phyloP scores from a whole-genome alignment of 768 basidiomycete genomes.

The Amanita rubescens region DNA sequence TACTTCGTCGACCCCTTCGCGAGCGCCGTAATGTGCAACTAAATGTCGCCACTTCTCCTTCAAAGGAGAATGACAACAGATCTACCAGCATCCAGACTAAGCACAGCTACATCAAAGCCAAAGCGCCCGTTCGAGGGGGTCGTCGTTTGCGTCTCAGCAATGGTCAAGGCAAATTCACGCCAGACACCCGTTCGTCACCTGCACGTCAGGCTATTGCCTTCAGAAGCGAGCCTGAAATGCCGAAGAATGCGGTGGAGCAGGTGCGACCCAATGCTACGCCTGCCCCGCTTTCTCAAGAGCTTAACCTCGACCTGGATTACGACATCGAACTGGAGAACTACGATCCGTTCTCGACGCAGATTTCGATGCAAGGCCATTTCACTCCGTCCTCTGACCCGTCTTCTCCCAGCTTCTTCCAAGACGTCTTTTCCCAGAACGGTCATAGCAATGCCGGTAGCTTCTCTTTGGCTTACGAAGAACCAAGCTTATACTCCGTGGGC shows the following conservation, averaged over 20 bases:
- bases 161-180: not conserved
- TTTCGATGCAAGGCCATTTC: not conserved
- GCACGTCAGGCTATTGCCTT: not conserved
- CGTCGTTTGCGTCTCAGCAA: constrained; percentile 3
- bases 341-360: constrained; percentile 3
- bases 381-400: not conserved
- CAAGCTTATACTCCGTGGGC: constrained; percentile 12
- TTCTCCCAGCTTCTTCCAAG: not conserved
- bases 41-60: constrained; percentile 14
- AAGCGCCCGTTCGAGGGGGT: constrained; percentile 5
- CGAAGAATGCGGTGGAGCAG: not conserved
- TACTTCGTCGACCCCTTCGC: constrained; percentile 16
- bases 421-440: not conserved
- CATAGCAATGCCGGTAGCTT: not conserved
- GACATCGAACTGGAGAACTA: constrained; percentile 2
- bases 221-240: not conserved
- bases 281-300: not conserved
- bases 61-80: constrained; percentile 3
- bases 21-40: constrained; percentile 19
- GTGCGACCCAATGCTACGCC: not conserved
- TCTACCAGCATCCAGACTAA: constrained; percentile 5
- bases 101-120: constrained; percentile 3
- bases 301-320: constrained; percentile 3
- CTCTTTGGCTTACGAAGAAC: not conserved
- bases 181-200: not conserved